Percentiles rank a stretch among this genome's conserved stretches.
These are phyloP conservation scores for Russula emetica DNA, from an alignment of 768 basidiomycete genomes.

Conservation along the genomic window DNA sequence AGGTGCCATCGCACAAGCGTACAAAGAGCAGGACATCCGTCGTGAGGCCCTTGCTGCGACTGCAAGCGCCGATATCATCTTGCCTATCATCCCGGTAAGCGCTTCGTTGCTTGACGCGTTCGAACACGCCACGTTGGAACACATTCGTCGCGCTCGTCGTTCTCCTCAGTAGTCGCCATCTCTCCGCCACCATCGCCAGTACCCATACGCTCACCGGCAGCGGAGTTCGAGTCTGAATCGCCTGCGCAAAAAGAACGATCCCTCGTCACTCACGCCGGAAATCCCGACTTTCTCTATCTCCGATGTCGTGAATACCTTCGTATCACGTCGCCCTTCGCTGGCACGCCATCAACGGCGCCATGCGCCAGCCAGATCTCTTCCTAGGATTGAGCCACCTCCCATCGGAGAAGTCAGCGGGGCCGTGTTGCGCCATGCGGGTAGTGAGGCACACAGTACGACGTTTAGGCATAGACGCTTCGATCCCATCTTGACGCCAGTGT, in stretches of 20 bases:
- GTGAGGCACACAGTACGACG: slow-evolving; percentile 23
- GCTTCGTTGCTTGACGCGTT: neutral
- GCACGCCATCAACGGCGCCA: slow-evolving; percentile 13
- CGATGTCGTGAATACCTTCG: slow-evolving; percentile 46
- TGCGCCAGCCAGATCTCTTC: slow-evolving; percentile 5
- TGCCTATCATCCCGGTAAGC: neutral
- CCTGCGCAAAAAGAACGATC: slow-evolving; percentile 3
- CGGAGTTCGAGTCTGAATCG: slow-evolving; percentile 5
- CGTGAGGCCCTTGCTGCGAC: slow-evolving; percentile 25
- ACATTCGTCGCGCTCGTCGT: slow-evolving; percentile 49
- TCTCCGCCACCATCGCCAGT: slow-evolving; percentile 1
- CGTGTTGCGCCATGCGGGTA: slow-evolving; percentile 32
- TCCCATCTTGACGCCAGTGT: slow-evolving; percentile 23
- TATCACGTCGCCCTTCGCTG: slow-evolving; percentile 26
- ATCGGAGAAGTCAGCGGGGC: slow-evolving; percentile 26
- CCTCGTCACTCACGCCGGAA: slow-evolving; percentile 36
- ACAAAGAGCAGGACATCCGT: slow-evolving; percentile 26
- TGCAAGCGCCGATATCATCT: slow-evolving; percentile 10
- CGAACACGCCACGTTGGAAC: neutral
- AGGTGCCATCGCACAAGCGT: slow-evolving; percentile 26
- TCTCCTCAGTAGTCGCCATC: slow-evolving; percentile 50
- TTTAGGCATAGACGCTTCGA: slow-evolving; percentile 19
- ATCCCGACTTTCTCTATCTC: slow-evolving; percentile 50
- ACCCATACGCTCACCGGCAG: neutral
- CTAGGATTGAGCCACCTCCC: slow-evolving; percentile 7